Percentiles rank a stretch among this genome's conserved stretches.
phyloP scores from a whole-genome alignment of 345 rosid genomes.

The Rhodomyrtus tomentosa region DNA sequence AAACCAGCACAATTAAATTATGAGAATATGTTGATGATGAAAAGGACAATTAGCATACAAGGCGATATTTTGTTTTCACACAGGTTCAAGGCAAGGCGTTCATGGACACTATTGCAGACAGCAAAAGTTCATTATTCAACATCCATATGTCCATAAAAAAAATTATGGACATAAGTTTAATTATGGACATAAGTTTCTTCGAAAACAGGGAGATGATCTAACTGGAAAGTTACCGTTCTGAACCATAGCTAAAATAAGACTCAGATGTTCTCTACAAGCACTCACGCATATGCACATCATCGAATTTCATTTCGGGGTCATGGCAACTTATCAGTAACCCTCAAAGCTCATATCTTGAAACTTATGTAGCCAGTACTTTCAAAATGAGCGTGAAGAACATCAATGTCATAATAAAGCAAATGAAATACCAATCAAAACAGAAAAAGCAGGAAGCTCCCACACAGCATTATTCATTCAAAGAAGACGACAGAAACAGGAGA shows the following conservation, averaged over 20 bases:
- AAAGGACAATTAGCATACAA: background rate
- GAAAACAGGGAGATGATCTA: background rate
- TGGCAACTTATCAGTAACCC: background rate
- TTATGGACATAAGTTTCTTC: background rate
- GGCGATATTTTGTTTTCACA: background rate
- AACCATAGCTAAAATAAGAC: background rate
- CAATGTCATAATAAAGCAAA: background rate
- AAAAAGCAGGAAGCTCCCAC: background rate
- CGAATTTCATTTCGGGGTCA: background rate
- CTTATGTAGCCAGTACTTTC: rapidly evolving
- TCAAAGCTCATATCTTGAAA: background rate
- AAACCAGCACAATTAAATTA: background rate
- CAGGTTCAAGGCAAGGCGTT: background rate
- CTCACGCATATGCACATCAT: background rate
- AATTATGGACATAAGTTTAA: background rate
- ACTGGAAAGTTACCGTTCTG: background rate
- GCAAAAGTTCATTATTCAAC: background rate
- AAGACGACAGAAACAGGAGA: background rate
- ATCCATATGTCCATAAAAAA: background rate
- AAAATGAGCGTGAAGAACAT: background rate
- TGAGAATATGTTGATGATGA: background rate
- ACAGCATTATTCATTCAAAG: background rate
- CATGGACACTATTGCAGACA: background rate
- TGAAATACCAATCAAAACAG: background rate
- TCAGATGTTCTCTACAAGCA: background rate